Base-by-base conservation (phyloP, 495 filamentous ascomycete genomes). In the Pseudomonodictys pantanalensis region DNA sequence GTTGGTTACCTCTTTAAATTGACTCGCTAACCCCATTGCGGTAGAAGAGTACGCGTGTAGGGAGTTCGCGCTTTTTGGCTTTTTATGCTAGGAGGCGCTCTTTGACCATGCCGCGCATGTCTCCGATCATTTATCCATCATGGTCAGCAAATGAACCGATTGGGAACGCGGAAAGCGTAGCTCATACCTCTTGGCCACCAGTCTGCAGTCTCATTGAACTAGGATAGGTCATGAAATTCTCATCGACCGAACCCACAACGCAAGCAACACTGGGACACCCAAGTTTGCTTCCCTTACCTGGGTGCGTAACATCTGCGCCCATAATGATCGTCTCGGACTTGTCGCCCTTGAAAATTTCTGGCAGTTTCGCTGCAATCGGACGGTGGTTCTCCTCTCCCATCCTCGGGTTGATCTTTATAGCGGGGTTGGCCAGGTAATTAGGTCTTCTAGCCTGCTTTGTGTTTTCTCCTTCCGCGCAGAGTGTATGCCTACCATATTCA, bases 231-330 rank as follows among this genome's bases (percentile, higher is more conserved):
- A 33, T 30, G 41, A 61, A 61, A 6, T 46, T 20, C 2, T 46
- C 15, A 41, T 61, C 58, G 8, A 45, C 49, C 25, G 25, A 45
- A 2, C 35, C 58, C 17, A 55, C 58, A 43, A 61, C 6, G 48
- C 30, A 41, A 11, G 58, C 58, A 28, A 61, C 48, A 33, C 49
- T 57, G 15, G 58, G 58, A 30, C 12, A 25, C 15, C 33, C 49
- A 18, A 9, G 22, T 12, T n/a, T 29, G 2, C 12, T 11, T 17
- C 39, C 51, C 23, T 9, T n/a, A 7, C 9, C 8, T 15, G 58
- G 58, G 29, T 61, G 58, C 20, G 51, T 48, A 10, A 61, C 58
- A 48, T 61, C 58, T 12, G 50, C 58, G 7, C 58, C 58, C 2
- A 61, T 23, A 10, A 60, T 24, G 8, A 60, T 42, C 9, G 56